Evolutionary conservation across 164 flowering plant species (phyloP).

Genomic region (Magnolia kwangsiensis): DNA sequence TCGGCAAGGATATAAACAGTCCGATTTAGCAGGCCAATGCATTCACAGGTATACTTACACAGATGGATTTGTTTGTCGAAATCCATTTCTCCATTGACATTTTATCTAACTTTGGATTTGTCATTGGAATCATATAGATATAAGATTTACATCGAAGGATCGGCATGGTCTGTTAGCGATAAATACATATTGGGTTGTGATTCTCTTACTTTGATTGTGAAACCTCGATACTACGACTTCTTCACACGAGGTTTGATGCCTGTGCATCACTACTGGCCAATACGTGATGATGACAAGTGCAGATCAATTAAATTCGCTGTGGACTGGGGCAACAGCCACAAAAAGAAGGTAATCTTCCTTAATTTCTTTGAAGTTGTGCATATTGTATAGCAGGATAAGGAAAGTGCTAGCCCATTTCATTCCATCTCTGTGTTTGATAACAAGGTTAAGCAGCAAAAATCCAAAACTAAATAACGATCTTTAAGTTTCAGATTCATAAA

Average conservation of each 20-base stretch:
- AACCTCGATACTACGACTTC: constrained; percentile 57
- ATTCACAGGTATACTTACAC: constrained; percentile 34
- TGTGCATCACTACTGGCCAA: constrained; percentile 68
- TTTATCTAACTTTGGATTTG: neutral
- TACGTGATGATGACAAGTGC: constrained; percentile 37
- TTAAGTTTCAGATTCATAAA: too few species aligned
- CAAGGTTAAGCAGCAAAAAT: too few species aligned
- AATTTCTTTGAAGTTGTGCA: neutral
- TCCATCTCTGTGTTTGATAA: neutral
- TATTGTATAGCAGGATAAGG: neutral
- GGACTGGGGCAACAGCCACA: constrained; percentile 65
- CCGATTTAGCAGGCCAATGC: constrained; percentile 58
- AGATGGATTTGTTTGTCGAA: neutral
- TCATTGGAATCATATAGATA: constrained; percentile 28
- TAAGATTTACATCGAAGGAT: constrained; percentile 65
- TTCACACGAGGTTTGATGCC: constrained; percentile 56
- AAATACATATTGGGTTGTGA: constrained; percentile 71
- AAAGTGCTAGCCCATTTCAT: neutral
- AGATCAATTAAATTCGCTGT: constrained; percentile 58
- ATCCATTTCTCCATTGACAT: neutral
- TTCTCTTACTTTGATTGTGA: constrained; percentile 42
- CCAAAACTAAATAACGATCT: neutral
- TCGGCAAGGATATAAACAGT: constrained; percentile 35
- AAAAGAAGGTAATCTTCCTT: constrained; percentile 34
- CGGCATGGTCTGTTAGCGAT: constrained; percentile 71